Base-by-base conservation (phyloP, 129 eudicot species). In the Flaveria sonorensis region DNA sequence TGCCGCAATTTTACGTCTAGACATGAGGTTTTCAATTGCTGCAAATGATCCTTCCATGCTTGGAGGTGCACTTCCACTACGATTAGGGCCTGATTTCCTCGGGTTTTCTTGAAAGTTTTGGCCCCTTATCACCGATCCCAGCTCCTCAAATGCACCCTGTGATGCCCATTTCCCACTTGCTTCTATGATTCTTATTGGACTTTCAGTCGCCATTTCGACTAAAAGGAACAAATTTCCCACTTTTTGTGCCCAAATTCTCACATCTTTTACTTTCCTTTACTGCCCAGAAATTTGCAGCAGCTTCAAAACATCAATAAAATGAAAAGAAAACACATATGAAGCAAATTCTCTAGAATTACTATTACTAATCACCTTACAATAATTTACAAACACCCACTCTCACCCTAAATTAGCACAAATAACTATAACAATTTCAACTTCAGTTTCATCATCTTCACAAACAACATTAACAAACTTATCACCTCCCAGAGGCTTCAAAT, bases 31-130 rank as follows among this genome's bases (percentile, higher is more conserved):
- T 68, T 83, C 88, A 28, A 87, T 80, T 36, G 94, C 92, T 15
- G 97, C 92, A 61, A 88, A 73, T 55, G 97, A 91, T 61, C 94
- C 94, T 79, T 91, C 97, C 87, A 91, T 88, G 73, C 86, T 91
- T 55, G 97, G 97, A 40, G 97, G 97, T 63, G 97, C 97, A 83
- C 97, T 91, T 74, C 83, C 97, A 36, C 94, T 88, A 47, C 97
- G 87, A 73, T 82, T 83, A 24, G 92, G 94, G 60, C 75, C 81
- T 47, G 36, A 19, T 79, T 30, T 83, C 59, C 81, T 90, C 65
- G 76, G 84, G 46, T 68, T 75, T 26, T 83, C 87, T 80, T 78
- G 88, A 72, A 84, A 82, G 45, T 77, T 80, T 63, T 86, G 86
- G 43, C 82, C 84, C 64, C 81, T 83, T 9, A 83, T 65, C 79